Base-by-base conservation (phyloP, 1,284 basidiomycete genomes). In the Wallemia mellicola region DNA sequence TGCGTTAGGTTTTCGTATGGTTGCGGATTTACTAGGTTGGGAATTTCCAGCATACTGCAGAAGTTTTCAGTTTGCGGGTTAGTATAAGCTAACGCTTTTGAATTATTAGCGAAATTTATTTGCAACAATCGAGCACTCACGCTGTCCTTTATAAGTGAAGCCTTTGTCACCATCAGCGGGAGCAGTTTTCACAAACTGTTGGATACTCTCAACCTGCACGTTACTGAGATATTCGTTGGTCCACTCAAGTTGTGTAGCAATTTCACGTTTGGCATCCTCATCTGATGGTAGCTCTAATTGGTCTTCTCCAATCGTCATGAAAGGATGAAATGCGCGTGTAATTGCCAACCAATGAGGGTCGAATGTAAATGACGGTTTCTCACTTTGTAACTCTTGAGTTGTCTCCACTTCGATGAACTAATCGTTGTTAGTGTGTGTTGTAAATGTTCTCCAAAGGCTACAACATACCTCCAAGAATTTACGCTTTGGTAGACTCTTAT, bases 311-410 rank as follows among this genome's bases (percentile, higher is more conserved):
- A 71, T 63, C 1, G 83, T 80, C 62, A 96, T 76, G 71, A 77
- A 82, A 0, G 80, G 79, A 64, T 92, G 80, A 64, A 91, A 81
- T 0, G 85, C 87, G 2, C 84, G 81, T 0, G 80, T 81, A 67
- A 96, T 88, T 0, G 89, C 89, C 24, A 98, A 78, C 94, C 92
- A 98, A 68, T 87, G 77, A 1, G 81, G 81, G 67, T 94, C 86
- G 69, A 79, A 95, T 1, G 75, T 73, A 27, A 83, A 63, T 0
- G 67, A 71, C 26, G 76, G 73, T 0, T 67, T 64, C 57, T 63
- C 62, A 27, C 60, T 48, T 38, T 63, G 33, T 60, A 65, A 27
- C 58, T 60, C 48, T 2, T 60, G 57, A n/a, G 61, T 55, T 0
- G 70, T 64, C 0, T 73, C 72, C 30, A 86, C 70, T 59, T 89